Evolutionary conservation across 352 stramenopile genomes (phyloP).

Genomic region (Phytophthora tubulina): DNA sequence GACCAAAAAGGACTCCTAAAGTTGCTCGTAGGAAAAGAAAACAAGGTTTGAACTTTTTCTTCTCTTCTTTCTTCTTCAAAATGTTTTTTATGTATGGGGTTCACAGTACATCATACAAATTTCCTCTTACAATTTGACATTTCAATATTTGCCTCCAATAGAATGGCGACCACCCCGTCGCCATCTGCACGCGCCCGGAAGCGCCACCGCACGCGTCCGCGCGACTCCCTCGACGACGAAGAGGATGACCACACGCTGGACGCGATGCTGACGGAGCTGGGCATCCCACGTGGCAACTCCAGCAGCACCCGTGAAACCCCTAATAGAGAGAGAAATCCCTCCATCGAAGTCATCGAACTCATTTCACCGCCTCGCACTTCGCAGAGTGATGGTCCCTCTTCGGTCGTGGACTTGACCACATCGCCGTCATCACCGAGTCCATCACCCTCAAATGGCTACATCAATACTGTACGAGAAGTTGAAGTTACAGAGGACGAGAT

Average conservation of each 20-base stretch:
- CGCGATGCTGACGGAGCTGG: slow-evolving; percentile 45
- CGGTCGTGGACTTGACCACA: slow-evolving; percentile 59
- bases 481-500: slow-evolving; percentile 14
- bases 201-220: slow-evolving; percentile 10
- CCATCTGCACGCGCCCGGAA: slow-evolving; percentile 4
- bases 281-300: slow-evolving; percentile 29
- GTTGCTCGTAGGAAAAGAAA: too few relatives aligned
- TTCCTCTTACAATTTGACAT: neutral
- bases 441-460: slow-evolving; percentile 27
- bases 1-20: too few relatives aligned
- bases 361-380: slow-evolving; percentile 44
- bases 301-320: neutral
- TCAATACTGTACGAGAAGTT: neutral
- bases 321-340: slow-evolving; percentile 17
- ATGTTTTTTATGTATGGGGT: too few relatives aligned
- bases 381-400: slow-evolving; percentile 20
- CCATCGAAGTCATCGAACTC: slow-evolving; percentile 54
- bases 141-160: neutral
- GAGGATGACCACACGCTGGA: slow-evolving; percentile 43
- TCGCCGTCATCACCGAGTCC: slow-evolving; percentile 23
- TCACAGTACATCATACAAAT: too few relatives aligned
- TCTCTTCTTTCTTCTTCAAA: too few relatives aligned
- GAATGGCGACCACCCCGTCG: neutral
- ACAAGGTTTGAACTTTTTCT: too few relatives aligned
- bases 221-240: slow-evolving; percentile 34